Percentiles rank a stretch among this genome's conserved stretches.
phyloP scores from a whole-genome alignment of 2,329 filamentous ascomycete species.

The Aspergillus felis region DNA sequence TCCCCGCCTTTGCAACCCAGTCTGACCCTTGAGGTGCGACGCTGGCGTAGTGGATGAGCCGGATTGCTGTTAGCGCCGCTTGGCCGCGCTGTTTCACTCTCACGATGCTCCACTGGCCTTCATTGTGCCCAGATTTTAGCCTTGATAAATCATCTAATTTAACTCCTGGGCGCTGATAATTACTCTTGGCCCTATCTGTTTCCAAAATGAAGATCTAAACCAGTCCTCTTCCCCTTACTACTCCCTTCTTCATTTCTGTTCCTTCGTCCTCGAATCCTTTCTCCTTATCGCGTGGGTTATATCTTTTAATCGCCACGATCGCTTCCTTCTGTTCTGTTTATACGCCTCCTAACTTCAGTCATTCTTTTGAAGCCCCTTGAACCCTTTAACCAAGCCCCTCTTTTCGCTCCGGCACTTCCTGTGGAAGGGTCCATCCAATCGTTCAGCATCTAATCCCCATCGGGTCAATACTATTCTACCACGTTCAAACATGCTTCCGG shows the following conservation, averaged over 20 bases:
- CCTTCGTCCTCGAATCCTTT: conserved; percentile 5
- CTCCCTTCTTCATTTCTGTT: conserved; percentile 6
- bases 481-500: neutral
- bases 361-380: conserved; percentile 9
- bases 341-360: conserved; percentile 4
- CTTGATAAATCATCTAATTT: conserved; percentile 7
- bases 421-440: conserved; percentile 16
- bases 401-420: conserved; percentile 9
- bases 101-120: conserved; percentile 3
- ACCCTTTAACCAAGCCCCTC: neutral
- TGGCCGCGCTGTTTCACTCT: neutral
- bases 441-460: conserved; percentile 2
- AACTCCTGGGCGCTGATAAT: conserved; percentile 1
- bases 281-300: neutral
- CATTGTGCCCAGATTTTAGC: conserved; percentile 14
- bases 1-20: neutral
- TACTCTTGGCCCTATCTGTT: neutral
- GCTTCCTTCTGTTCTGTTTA: conserved; percentile 7
- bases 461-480: neutral
- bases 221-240: conserved; percentile 3
- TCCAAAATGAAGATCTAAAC: neutral
- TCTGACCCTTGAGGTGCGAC: conserved; percentile 2
- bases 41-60: conserved; percentile 8
- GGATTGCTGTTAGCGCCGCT: neutral
- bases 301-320: conserved; percentile 7